Evolutionary conservation across 2,329 filamentous ascomycete species (phyloP).

Genomic region (Diplodia sapinea): DNA sequence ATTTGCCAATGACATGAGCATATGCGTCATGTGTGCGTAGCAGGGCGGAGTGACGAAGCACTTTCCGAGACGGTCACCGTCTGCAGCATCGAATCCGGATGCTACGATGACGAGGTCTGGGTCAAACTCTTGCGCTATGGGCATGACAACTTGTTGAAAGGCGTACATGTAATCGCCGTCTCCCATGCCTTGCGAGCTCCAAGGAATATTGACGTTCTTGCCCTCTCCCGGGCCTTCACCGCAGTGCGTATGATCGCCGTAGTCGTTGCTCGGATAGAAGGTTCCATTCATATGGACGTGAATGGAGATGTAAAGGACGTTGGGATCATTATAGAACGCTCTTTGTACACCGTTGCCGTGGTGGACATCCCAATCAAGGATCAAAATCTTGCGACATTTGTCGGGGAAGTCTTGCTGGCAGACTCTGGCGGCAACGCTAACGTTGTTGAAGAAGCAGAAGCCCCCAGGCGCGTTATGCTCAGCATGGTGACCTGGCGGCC

Average conservation of each 20-base stretch:
- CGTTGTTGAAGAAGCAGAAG: conserved; percentile 98
- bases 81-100: conserved; percentile 93
- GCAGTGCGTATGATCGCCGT: conserved; percentile 65
- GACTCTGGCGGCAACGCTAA: conserved; percentile 86
- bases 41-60: conserved; percentile 91
- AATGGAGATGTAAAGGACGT: conserved; percentile 92
- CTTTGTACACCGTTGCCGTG: conserved; percentile 93
- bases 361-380: conserved; percentile 86
- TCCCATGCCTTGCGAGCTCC: conserved; percentile 77
- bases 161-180: conserved; percentile 97
- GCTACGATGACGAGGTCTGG: conserved; percentile 95
- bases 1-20: conserved; percentile 92
- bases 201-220: conserved; percentile 72
- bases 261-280: conserved; percentile 77
- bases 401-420: conserved; percentile 84
- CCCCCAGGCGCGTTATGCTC: conserved; percentile 86
- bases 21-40: conserved; percentile 98
- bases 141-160: conserved; percentile 96
- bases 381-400: conserved; percentile 83
- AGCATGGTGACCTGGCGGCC: conserved; percentile 93
- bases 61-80: conserved; percentile 88
- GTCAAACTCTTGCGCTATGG: conserved; percentile 89
- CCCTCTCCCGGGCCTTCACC: conserved; percentile 64
- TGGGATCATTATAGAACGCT: conserved; percentile 93
- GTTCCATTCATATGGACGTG: conserved; percentile 83